Conservation (phyloP, 2,329 filamentous ascomycete species). For the Fonsecaea pedrosoi region DNA sequence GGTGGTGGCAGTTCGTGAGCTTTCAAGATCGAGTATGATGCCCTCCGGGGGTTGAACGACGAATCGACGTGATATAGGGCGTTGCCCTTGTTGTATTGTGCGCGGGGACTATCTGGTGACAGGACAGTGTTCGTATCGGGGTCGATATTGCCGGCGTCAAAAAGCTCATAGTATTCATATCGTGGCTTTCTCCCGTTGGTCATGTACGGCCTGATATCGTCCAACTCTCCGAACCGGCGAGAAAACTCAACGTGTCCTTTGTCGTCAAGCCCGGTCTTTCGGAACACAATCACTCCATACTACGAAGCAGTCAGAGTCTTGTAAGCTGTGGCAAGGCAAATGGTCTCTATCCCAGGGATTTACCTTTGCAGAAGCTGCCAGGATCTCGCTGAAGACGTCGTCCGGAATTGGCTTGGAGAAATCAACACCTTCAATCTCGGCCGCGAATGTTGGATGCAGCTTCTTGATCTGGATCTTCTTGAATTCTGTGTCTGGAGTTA, state of each 20-base stretch:
- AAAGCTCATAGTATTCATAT: conserved; percentile 59
- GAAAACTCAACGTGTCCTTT: conserved; percentile 33
- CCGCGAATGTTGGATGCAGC: conserved; percentile 47
- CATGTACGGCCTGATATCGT: conserved; percentile 59
- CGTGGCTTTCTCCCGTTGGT: conserved; percentile 55
- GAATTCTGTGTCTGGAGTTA: conserved; percentile 30
- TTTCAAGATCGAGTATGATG: conserved; percentile 59
- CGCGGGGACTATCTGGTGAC: conserved; percentile 43
- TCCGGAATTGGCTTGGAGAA: conserved; percentile 45
- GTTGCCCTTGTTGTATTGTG: conserved; percentile 51
- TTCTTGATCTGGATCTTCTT: conserved; percentile 32
- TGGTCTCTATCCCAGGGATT: conserved; percentile 34
- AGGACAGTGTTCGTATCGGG: conserved; percentile 53
- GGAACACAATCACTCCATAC: conserved; percentile 36
- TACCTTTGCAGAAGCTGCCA: conserved; percentile 46
- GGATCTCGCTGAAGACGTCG: conserved; percentile 47
- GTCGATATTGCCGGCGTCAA: conserved; percentile 64
- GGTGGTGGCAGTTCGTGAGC: conserved; percentile 59
- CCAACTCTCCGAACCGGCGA: conserved; percentile 35
- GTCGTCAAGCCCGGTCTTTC: conserved; percentile 33
- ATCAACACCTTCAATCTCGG: conserved; percentile 49
- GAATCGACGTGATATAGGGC: conserved; percentile 63
- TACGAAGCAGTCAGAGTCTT: conserved; percentile 54
- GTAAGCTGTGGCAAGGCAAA: not conserved
- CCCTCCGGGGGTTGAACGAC: conserved; percentile 62